Base-by-base conservation (phyloP, 2,329 filamentous ascomycete species). In the Aureobasidium sp. region DNA sequence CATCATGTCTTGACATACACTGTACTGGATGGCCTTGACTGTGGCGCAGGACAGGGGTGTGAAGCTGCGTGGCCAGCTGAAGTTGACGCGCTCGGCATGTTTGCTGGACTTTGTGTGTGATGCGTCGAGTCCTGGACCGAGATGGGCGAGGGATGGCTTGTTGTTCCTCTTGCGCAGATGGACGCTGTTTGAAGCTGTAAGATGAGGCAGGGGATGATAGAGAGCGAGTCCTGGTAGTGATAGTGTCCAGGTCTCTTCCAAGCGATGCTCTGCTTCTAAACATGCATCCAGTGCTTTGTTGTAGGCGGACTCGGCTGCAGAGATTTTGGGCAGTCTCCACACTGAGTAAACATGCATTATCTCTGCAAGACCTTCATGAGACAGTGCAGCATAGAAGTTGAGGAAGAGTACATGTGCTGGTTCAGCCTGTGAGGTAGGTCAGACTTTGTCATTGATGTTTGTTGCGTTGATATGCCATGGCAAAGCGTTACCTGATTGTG, bases 311-410 rank as follows among this genome's bases (percentile, higher is more conserved):
- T 76, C 70, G 0, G 79, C 77, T 27, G 71, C 66, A 14, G 72
- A 67, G 45, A 81, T 71, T 14, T 75, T 68, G 0, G 73, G 69
- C 7, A 80, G 36, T 66, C 80, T 81, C 42, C 74, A 74, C 25
- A 67, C 67, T 2, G 79, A 81, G 65, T 76, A 75, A n/a, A 76
- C 71, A 60, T 81, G 78, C 56, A 79, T 76, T 34, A 72, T 66
- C 11, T 76, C 73, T 3, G 77, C 79, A n/a, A 81, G 71, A 4
- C 73, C 72, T 62, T 81, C 79, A 63, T 78, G 76, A 29, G 73
- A 77, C 11, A 78, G 69, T 3, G 75, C 80, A 11, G 72, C 71
- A 68, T 81, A 81, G 67, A 81, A 79, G 63, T 73, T 72, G 42
- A 81, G 71, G 42, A 58, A 58, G 42, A 48, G n/a, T 15, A 39